These are phyloP conservation scores for Neurospora sp. DNA, from an alignment of 495 filamentous ascomycete species.

Conservation along the genomic window DNA sequence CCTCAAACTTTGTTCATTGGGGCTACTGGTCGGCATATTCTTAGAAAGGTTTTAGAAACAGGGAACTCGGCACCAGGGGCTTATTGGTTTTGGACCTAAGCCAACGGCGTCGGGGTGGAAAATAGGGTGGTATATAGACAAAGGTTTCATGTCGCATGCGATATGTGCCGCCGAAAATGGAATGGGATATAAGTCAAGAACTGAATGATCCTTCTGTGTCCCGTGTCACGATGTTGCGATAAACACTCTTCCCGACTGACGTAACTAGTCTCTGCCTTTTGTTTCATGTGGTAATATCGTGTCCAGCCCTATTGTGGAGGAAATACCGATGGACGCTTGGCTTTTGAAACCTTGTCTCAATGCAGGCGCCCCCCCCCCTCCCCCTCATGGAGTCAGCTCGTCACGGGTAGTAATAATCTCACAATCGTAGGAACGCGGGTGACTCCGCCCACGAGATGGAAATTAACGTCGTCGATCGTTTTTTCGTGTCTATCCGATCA, in stretches of 20 bases:
- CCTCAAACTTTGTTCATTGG: constrained; percentile 3
- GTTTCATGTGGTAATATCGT: background rate
- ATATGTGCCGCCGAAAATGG: background rate
- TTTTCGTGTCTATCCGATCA: background rate
- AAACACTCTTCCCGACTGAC: background rate
- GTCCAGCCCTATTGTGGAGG: background rate
- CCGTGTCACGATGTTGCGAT: background rate
- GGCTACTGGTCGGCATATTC: constrained; percentile 19
- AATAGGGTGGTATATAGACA: constrained; percentile 5
- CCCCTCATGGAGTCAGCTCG: background rate
- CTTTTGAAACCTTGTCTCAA: background rate
- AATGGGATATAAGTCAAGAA: background rate
- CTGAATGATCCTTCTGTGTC: background rate
- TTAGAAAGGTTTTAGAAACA: constrained; percentile 5
- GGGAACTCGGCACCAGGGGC: constrained; percentile 5
- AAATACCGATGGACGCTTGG: background rate
- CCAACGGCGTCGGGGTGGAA: background rate
- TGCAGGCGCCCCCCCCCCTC: background rate
- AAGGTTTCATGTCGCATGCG: constrained; percentile 4
- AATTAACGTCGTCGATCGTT: background rate
- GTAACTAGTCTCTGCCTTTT: background rate
- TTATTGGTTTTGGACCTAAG: background rate
- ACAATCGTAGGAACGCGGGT: background rate
- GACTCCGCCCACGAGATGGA: background rate
- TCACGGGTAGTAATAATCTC: background rate